Conservation (phyloP, 176 grass and related monocot species). For the Hyparrhenia diplandra region DNA sequence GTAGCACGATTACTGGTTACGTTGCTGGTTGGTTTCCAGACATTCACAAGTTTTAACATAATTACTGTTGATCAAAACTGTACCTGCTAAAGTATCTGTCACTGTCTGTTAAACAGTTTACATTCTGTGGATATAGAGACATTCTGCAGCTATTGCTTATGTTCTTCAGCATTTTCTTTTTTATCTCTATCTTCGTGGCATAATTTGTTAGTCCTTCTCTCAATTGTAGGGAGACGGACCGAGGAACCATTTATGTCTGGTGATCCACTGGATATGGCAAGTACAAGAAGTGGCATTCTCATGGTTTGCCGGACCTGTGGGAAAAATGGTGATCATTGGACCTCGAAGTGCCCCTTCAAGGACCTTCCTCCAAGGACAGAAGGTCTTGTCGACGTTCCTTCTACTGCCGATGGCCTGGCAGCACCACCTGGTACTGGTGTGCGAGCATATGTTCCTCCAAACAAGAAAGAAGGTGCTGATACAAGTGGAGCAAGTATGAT, state of each 20-base stretch:
- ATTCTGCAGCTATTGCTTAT: too few species aligned
- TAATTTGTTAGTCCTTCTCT: neutral
- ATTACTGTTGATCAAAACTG: too few species aligned
- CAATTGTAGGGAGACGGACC: constrained; percentile 54
- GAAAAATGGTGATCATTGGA: constrained; percentile 89
- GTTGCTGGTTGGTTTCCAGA: neutral
- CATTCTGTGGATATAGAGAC: too few species aligned
- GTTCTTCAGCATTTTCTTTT: too few species aligned
- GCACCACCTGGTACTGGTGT: neutral
- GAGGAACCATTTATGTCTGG: constrained; percentile 49
- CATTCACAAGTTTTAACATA: neutral
- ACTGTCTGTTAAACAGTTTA: too few species aligned
- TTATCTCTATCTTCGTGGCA: neutral
- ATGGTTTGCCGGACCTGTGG: constrained; percentile 83
- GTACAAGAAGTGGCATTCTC: constrained; percentile 58
- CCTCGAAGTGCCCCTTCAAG: constrained; percentile 80
- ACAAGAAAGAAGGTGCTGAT: constrained; percentile 25
- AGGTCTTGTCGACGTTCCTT: constrained; percentile 34
- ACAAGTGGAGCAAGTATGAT: constrained; percentile 27
- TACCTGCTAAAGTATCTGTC: too few species aligned
- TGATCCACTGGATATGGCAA: constrained; percentile 38
- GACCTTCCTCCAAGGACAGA: constrained; percentile 50
- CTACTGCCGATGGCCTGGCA: constrained; percentile 29
- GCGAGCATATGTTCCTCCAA: constrained; percentile 2
- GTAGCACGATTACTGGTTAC: neutral